phyloP scores from a whole-genome alignment of 1,139 yeast species.

The Pichia sp. region DNA sequence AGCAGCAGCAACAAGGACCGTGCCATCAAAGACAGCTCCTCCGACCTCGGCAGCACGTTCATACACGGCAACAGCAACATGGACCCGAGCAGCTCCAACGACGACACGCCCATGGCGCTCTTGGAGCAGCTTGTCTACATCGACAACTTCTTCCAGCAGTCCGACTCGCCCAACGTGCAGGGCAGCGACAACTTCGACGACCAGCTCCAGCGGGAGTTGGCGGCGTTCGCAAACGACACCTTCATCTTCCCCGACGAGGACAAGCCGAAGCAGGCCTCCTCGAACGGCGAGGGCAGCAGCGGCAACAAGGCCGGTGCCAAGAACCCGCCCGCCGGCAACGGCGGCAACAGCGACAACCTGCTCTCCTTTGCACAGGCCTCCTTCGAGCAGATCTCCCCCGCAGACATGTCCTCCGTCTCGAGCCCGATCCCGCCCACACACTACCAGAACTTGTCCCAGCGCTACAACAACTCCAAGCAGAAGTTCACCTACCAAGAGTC shows the following conservation, averaged over 20 bases:
- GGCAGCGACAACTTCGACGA: slow-evolving; percentile 45
- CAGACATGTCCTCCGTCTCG: slow-evolving; percentile 6
- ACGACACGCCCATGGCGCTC: slow-evolving; percentile 59
- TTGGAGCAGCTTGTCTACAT: slow-evolving; percentile 73
- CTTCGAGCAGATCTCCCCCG: slow-evolving; percentile 21
- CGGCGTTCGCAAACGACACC: slow-evolving; percentile 76
- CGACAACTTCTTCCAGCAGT: slow-evolving; percentile 61
- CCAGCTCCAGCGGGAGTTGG: slow-evolving; percentile 64
- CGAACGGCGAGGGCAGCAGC: slow-evolving; percentile 9
- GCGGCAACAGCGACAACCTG: slow-evolving; percentile 2
- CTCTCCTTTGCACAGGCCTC: slow-evolving; percentile 16
- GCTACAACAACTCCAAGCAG: slow-evolving; percentile 17
- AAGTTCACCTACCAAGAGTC: slow-evolving; percentile 19
- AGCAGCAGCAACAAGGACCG: background rate
- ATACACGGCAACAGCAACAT: background rate
- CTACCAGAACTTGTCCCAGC: slow-evolving; percentile 19
- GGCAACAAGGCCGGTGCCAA: slow-evolving; percentile 1
- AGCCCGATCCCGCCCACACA: slow-evolving; percentile 15
- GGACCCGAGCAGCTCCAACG: slow-evolving; percentile 18
- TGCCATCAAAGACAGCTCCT: no score
- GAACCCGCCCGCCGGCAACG: background rate
- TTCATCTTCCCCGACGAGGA: slow-evolving; percentile 78
- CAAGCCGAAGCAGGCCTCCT: slow-evolving; percentile 39
- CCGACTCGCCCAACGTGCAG: slow-evolving; percentile 23
- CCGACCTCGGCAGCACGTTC: no score